A percentile compares a stretch with the other conserved stretches of the same genome.
Conservation (phyloP, 208 protist genomes). For the Tritrichomonas foetus region DNA sequence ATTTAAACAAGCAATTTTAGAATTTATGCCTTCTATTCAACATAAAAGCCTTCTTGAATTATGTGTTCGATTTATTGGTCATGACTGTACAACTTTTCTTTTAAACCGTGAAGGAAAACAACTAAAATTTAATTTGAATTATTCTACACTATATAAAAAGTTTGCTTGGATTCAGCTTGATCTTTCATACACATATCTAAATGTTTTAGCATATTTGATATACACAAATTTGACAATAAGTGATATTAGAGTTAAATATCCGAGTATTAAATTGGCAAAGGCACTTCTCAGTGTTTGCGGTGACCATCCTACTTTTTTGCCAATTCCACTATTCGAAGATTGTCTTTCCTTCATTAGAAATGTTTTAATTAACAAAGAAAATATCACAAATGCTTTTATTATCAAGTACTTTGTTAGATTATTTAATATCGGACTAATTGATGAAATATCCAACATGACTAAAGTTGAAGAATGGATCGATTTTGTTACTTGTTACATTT, state of each 20-base stretch:
- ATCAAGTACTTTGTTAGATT: neutral
- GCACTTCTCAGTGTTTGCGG: neutral
- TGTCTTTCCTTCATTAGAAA: neutral
- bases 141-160: neutral
- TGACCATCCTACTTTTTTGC: neutral
- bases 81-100: neutral
- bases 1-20: neutral
- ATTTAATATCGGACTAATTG: neutral
- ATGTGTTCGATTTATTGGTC: neutral
- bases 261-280: neutral
- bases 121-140: neutral
- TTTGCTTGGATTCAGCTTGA: neutral
- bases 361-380: neutral
- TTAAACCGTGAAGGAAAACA: neutral
- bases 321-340: neutral
- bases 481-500: neutral
- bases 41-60: neutral
- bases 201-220: neutral
- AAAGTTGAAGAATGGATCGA: neutral
- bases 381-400: neutral
- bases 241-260: neutral
- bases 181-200: neutral
- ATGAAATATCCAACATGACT: neutral
- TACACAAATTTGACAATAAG: neutral
- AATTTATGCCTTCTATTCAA: neutral